Percentiles rank a stretch among this genome's conserved stretches.
Conservation (phyloP, 495 filamentous ascomycete genomes). For the Daldinia concentrica region DNA sequence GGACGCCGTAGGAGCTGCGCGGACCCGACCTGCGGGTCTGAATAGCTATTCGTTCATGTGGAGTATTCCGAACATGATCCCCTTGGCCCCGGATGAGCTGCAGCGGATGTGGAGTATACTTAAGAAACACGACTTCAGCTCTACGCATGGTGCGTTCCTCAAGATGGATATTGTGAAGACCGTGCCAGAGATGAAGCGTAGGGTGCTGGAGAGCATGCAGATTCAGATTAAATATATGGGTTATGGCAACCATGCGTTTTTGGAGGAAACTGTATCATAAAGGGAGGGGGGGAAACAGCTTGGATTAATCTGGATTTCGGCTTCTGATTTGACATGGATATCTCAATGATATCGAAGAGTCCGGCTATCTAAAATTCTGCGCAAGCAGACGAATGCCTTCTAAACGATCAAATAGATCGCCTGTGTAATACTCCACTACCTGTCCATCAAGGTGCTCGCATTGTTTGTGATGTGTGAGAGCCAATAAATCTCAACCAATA, state of each 20-base stretch:
- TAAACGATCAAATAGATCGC: not conserved
- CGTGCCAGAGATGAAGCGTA: constrained; percentile 59
- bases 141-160: constrained; percentile 72
- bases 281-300: not conserved
- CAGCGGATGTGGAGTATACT: constrained; percentile 62
- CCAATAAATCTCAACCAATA: constrained; percentile 1
- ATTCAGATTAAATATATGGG: constrained; percentile 71
- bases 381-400: not conserved
- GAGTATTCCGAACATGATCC: constrained; percentile 84
- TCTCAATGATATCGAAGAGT: not conserved
- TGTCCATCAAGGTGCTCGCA: not conserved
- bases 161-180: constrained; percentile 67
- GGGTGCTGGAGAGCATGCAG: constrained; percentile 78
- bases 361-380: not conserved
- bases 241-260: constrained; percentile 56
- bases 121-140: constrained; percentile 66
- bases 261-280: constrained; percentile 47
- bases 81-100: constrained; percentile 67
- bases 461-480: not conserved
- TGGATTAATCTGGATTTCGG: not conserved
- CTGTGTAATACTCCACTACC: not conserved
- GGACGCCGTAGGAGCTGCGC: constrained; percentile 46
- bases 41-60: constrained; percentile 78
- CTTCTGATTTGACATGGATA: not conserved
- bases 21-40: constrained; percentile 62